Evolutionary conservation across 441 rosid species (phyloP).

Genomic region (Populus trichocarpa): DNA sequence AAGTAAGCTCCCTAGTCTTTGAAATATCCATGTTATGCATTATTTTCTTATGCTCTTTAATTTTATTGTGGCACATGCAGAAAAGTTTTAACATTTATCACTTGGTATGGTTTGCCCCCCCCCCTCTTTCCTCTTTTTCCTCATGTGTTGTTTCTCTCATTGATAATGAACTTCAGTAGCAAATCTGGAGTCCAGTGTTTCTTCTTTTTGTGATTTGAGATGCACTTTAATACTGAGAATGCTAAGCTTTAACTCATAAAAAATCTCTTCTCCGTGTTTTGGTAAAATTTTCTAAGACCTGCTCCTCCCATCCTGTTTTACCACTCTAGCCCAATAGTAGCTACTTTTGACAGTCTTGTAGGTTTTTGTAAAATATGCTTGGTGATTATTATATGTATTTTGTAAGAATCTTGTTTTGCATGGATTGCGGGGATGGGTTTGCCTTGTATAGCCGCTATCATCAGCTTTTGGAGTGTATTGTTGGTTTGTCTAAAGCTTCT

Average conservation of each 20-base stretch:
- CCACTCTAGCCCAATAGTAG: not conserved
- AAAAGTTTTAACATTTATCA: not conserved
- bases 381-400: too few species aligned
- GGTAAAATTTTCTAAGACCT: not conserved
- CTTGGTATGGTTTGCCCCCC: not conserved
- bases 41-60: not conserved
- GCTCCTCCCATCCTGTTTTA: not conserved
- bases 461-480: not conserved
- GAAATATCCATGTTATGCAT: not conserved
- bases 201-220: not conserved
- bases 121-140: not conserved
- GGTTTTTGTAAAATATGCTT: not conserved
- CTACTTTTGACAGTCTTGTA: not conserved
- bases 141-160: not conserved
- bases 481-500: not conserved
- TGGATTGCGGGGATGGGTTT: not conserved
- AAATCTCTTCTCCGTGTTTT: not conserved
- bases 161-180: not conserved
- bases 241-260: not conserved
- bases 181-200: not conserved
- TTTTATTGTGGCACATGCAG: not conserved
- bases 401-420: not conserved
- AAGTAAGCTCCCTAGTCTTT: conserved; percentile 33
- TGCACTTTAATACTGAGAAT: not conserved
- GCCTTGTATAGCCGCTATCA: not conserved